These are phyloP conservation scores for Amaranthus palmeri DNA, from an alignment of 148 eudicot genomes.

Conservation along the genomic window DNA sequence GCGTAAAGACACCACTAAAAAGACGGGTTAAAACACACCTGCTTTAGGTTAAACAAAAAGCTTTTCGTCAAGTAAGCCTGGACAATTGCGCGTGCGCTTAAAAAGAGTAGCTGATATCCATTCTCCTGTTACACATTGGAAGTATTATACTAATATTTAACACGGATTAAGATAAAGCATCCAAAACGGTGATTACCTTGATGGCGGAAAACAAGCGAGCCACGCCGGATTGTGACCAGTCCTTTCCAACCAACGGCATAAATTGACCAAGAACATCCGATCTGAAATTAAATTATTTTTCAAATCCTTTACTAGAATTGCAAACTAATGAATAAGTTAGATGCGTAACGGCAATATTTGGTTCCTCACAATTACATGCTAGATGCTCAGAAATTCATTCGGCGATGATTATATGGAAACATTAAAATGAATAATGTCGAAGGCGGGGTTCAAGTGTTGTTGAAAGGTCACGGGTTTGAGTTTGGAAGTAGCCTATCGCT, in stretches of 20 bases:
- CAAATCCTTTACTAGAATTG: constrained; percentile 8
- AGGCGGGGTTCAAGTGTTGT: too few species aligned
- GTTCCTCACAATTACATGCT: too few species aligned
- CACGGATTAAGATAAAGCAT: constrained; percentile 2
- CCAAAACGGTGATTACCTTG: constrained; percentile 46
- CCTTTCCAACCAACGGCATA: constrained; percentile 98
- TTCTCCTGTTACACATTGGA: constrained; percentile 60
- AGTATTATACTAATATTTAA: constrained; percentile 12
- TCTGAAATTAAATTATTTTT: constrained; percentile 34
- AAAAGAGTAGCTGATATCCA: constrained; percentile 91
- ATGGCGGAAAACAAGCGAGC: constrained; percentile 95
- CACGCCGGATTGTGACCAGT: constrained; percentile 97
- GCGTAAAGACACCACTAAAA: background rate
- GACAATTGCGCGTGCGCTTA: constrained; percentile 98
- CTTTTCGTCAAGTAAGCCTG: constrained; percentile 93
- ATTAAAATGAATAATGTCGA: too few species aligned
- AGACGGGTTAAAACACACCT: constrained; percentile 39
- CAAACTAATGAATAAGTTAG: too few species aligned
- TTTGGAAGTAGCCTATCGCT: too few species aligned
- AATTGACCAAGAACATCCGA: constrained; percentile 99
- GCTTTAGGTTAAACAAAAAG: constrained; percentile 83
- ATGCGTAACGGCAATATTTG: too few species aligned
- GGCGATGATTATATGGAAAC: too few species aligned
- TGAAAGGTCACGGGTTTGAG: too few species aligned
- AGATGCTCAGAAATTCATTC: too few species aligned